Conservation (phyloP, 2,329 filamentous ascomycete species). For the Rhynchosporium agropyri region DNA sequence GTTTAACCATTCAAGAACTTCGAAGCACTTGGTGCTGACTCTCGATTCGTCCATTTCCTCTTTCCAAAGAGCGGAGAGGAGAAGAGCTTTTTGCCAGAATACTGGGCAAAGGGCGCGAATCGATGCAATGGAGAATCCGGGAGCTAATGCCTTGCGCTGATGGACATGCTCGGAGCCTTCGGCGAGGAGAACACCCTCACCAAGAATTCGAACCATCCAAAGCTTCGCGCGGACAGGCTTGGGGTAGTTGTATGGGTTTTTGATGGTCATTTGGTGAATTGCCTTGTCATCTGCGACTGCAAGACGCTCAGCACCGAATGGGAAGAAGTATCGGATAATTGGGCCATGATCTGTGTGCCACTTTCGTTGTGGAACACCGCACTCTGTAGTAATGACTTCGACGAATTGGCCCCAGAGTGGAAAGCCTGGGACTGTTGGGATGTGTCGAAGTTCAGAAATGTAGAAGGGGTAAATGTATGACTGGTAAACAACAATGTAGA, state of each 20-base stretch:
- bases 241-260: slow-evolving; percentile 66
- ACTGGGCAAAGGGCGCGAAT: slow-evolving; percentile 80
- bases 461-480: slow-evolving; percentile 48
- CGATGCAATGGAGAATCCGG: slow-evolving; percentile 79
- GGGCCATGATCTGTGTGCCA: slow-evolving; percentile 48
- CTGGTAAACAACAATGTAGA: slow-evolving; percentile 43
- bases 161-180: slow-evolving; percentile 59
- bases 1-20: slow-evolving; percentile 56
- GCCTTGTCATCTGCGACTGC: slow-evolving; percentile 49
- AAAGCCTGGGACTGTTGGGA: slow-evolving; percentile 48
- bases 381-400: slow-evolving; percentile 47
- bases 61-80: slow-evolving; percentile 49
- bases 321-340: slow-evolving; percentile 51
- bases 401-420: slow-evolving; percentile 50
- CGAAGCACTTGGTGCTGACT: slow-evolving; percentile 38
- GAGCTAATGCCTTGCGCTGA: slow-evolving; percentile 75
- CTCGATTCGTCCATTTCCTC: slow-evolving; percentile 53
- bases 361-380: slow-evolving; percentile 47
- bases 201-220: slow-evolving; percentile 64
- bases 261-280: slow-evolving; percentile 49
- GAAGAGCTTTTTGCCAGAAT: slow-evolving; percentile 75
- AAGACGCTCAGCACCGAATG: slow-evolving; percentile 49
- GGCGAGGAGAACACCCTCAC: slow-evolving; percentile 73
- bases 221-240: slow-evolving; percentile 60
- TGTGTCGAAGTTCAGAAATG: slow-evolving; percentile 47